Conservation (phyloP, 2,329 filamentous ascomycete genomes). For the Cladosporium sp. region DNA sequence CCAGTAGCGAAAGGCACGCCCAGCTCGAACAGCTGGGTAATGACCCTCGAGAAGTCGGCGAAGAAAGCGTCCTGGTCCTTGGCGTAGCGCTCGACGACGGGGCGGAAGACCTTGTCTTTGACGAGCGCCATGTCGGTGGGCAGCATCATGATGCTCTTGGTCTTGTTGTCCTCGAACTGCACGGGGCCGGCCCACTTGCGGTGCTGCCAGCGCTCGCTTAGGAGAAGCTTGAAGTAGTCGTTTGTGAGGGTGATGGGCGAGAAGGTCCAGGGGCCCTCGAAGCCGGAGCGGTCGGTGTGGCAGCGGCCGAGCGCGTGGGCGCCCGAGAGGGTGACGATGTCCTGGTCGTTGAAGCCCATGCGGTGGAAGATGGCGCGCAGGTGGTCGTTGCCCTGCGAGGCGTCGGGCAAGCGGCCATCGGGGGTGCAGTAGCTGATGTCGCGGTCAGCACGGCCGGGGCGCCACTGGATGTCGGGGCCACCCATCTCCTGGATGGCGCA, state of each 20-base stretch:
- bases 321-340: slow-evolving; percentile 71
- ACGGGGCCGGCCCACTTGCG: slow-evolving; percentile 89
- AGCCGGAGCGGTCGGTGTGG: slow-evolving; percentile 86
- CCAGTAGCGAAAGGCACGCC: slow-evolving; percentile 77
- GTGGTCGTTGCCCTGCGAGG: slow-evolving; percentile 73
- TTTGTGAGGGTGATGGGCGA: slow-evolving; percentile 90
- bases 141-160: slow-evolving; percentile 94
- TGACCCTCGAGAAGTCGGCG: slow-evolving; percentile 80
- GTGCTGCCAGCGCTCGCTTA: slow-evolving; percentile 90
- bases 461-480: slow-evolving; percentile 82
- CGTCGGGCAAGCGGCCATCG: slow-evolving; percentile 87
- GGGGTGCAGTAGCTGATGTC: slow-evolving; percentile 86
- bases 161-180: slow-evolving; percentile 86
- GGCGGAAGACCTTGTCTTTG: slow-evolving; percentile 82
- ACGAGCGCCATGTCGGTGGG: slow-evolving; percentile 86
- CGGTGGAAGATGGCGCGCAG: slow-evolving; percentile 89
- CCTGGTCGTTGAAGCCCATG: slow-evolving; percentile 97
- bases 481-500: slow-evolving; percentile 93
- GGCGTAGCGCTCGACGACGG: slow-evolving; percentile 81
- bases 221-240: slow-evolving; percentile 85
- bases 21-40: slow-evolving; percentile 85
- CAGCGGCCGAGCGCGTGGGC: slow-evolving; percentile 87
- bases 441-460: slow-evolving; percentile 78
- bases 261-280: slow-evolving; percentile 87
- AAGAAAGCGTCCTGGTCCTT: slow-evolving; percentile 91